Conservation (phyloP, 2,329 filamentous ascomycete genomes). For the Bipolaris sorokiniana region DNA sequence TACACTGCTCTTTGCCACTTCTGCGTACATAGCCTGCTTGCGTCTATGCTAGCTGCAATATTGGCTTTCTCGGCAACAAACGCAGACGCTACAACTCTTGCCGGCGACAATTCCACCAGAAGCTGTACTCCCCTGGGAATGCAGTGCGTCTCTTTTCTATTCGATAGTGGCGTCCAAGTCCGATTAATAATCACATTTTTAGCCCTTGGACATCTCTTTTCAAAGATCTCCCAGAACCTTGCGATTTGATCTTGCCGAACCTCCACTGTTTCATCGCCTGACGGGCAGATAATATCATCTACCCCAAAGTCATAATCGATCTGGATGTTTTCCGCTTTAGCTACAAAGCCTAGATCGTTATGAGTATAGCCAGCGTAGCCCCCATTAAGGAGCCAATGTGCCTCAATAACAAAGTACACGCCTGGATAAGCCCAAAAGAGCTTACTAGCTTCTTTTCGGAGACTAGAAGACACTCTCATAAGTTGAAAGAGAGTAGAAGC, state of each 20-base stretch:
- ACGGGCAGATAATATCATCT: neutral
- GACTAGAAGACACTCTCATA: slow-evolving; percentile 19
- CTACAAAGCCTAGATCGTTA: slow-evolving; percentile 17
- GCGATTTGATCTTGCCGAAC: neutral
- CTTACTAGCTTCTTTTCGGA: slow-evolving; percentile 26
- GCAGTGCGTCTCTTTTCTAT: neutral
- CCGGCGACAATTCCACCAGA: neutral
- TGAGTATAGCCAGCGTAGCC: slow-evolving; percentile 16
- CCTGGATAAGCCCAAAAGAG: slow-evolving; percentile 21
- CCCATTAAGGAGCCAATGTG: slow-evolving; percentile 14
- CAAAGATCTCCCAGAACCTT: neutral
- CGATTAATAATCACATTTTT: neutral
- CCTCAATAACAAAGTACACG: neutral
- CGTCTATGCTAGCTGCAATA: neutral
- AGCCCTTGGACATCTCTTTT: neutral
- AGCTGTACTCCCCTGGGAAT: neutral
- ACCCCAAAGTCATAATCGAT: slow-evolving; percentile 8
- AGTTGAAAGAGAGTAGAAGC: slow-evolving; percentile 22
- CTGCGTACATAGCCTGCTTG: no score
- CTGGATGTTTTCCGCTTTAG: slow-evolving; percentile 20
- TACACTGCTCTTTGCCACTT: neutral
- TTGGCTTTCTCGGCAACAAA: neutral
- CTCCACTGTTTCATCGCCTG: neutral
- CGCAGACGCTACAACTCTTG: neutral
- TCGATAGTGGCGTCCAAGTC: neutral